Conservation (phyloP, 495 filamentous ascomycete species). For the Penicillium taxi region DNA sequence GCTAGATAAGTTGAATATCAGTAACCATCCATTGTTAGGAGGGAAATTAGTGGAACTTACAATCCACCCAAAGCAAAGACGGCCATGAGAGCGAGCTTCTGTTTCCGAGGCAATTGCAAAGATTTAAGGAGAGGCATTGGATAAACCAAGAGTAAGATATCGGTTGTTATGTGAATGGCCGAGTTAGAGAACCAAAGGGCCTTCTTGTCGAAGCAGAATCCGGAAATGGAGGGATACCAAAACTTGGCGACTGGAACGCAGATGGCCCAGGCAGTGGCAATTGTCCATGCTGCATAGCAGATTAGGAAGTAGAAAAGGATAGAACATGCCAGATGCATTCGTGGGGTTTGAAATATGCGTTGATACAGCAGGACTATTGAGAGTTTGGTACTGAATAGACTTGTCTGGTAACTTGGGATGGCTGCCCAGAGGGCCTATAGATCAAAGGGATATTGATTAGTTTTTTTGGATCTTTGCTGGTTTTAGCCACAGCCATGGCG, state of each 20-base stretch:
- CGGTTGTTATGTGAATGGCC: constrained; percentile 38
- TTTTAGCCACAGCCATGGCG: too few species aligned
- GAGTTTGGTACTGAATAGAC: constrained; percentile 28
- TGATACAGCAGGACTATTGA: constrained; percentile 34
- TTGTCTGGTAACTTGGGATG: constrained; percentile 28
- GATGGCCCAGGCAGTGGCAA: constrained; percentile 29
- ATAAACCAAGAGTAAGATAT: constrained; percentile 40
- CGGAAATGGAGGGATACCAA: constrained; percentile 23
- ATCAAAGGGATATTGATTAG: background rate
- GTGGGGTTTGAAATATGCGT: constrained; percentile 31
- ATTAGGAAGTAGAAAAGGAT: constrained; percentile 24
- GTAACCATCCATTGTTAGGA: constrained; percentile 5
- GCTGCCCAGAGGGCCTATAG: constrained; percentile 30
- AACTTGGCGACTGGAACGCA: constrained; percentile 31
- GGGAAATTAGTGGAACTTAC: constrained; percentile 21
- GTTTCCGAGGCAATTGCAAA: constrained; percentile 35
- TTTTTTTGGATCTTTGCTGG: too few species aligned
- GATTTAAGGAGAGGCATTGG: constrained; percentile 41
- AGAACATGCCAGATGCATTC: constrained; percentile 33
- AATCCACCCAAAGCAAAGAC: constrained; percentile 43
- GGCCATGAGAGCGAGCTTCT: constrained; percentile 38
- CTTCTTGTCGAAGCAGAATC: constrained; percentile 29
- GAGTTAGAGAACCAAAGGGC: constrained; percentile 36
- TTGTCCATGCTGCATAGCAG: constrained; percentile 32
- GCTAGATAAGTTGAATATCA: constrained; percentile 18